A percentile compares a stretch with the other conserved stretches of the same genome.
Conservation (phyloP, 2,329 filamentous ascomycete genomes). For the Neofusicoccum cordaticola region DNA sequence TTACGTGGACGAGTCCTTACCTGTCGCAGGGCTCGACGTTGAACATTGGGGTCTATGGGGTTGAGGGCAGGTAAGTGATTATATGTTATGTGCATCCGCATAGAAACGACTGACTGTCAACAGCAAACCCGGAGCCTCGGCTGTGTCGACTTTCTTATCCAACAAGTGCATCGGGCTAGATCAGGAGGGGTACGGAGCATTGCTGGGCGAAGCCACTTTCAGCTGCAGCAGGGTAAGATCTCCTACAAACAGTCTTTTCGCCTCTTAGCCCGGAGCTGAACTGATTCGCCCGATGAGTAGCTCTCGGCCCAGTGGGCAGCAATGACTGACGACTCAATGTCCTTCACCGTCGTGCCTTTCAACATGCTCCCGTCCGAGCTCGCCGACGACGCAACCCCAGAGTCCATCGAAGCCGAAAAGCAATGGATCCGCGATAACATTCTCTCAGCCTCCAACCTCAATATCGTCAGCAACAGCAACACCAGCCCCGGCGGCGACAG, state of each 20-base stretch:
- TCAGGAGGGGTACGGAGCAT: constrained; percentile 41
- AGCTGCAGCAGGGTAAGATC: constrained; percentile 40
- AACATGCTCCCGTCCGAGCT: constrained; percentile 42
- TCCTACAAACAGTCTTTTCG: background rate
- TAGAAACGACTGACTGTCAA: background rate
- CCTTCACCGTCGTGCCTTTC: constrained; percentile 44
- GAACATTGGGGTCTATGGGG: constrained; percentile 45
- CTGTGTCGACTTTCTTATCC: constrained; percentile 46
- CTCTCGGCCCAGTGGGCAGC: constrained; percentile 43
- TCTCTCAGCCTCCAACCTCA: constrained; percentile 35
- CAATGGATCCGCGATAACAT: constrained; percentile 40
- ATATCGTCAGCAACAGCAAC: constrained; percentile 34
- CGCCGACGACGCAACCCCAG: constrained; percentile 21
- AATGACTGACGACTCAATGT: constrained; percentile 32
- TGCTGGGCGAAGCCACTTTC: constrained; percentile 46
- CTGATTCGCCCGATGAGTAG: background rate
- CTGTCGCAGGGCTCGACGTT: constrained; percentile 40
- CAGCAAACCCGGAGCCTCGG: constrained; percentile 48
- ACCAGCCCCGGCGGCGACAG: constrained; percentile 28
- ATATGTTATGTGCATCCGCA: background rate
- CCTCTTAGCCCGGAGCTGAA: background rate
- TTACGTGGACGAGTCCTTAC: constrained; percentile 46
- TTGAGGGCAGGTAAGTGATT: constrained; percentile 42
- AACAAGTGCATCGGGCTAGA: constrained; percentile 45
- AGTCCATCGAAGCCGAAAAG: constrained; percentile 38